Percentiles rank a stretch among this genome's conserved stretches.
phyloP scores from a whole-genome alignment of 148 eudicot genomes.

The Amaranthus cruentus region DNA sequence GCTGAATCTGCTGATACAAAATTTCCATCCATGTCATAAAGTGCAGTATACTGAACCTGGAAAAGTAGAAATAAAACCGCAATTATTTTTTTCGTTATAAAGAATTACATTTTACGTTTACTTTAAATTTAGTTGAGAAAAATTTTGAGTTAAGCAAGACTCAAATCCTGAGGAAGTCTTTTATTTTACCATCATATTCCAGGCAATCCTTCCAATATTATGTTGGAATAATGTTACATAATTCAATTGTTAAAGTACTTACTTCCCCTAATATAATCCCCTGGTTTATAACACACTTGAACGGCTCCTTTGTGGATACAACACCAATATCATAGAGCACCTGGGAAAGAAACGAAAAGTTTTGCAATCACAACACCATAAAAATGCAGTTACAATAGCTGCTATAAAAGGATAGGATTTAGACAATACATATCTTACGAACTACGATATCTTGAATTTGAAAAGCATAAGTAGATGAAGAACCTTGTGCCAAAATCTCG shows the following conservation, averaged over 20 bases:
- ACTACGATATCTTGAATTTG: background rate
- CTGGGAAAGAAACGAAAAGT: conserved; percentile 33
- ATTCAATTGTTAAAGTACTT: conserved; percentile 28
- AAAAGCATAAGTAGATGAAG: background rate
- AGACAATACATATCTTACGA: background rate
- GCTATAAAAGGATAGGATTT: background rate
- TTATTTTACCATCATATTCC: too few relatives aligned
- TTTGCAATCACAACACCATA: conserved; percentile 3
- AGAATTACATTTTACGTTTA: too few relatives aligned
- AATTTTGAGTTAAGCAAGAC: too few relatives aligned
- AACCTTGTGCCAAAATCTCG: conserved; percentile 99
- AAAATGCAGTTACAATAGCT: background rate
- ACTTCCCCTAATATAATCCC: conserved; percentile 97
- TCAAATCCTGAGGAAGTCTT: too few relatives aligned
- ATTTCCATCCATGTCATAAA: conserved; percentile 60
- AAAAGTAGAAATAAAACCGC: conserved; percentile 22
- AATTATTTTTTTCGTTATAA: too few relatives aligned
- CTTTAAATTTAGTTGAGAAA: too few relatives aligned
- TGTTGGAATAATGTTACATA: background rate
- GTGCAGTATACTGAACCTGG: conserved; percentile 87
- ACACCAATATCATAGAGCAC: conserved; percentile 94
- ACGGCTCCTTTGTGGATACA: conserved; percentile 97
- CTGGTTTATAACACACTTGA: conserved; percentile 96
- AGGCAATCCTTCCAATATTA: too few relatives aligned
- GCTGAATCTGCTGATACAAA: conserved; percentile 69